Base-by-base conservation (phyloP, 148 eudicot genomes). In the Amaranthus cruentus region DNA sequence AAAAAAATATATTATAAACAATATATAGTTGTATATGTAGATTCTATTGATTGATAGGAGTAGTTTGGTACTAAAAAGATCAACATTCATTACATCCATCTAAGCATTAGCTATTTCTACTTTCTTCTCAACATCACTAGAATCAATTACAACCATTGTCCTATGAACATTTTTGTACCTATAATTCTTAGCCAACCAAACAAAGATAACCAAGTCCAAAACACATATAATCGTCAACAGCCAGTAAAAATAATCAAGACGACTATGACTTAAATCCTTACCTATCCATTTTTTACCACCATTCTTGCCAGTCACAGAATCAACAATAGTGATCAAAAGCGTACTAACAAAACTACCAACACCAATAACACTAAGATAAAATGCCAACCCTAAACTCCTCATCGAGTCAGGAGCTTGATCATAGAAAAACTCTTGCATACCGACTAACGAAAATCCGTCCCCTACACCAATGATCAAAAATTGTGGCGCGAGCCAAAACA, bases 381-480 rank as follows among this genome's bases (percentile, higher is more conserved):
- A 71, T 0, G 86, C 91, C 64, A 90, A 78, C 10, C 94, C 94
- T 15, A 86, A 38, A 62, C 94, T 86, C 68, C 91, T 81, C 94
- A 89, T 89, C 0, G 91, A 78, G 44, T 90, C 85, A 0, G 95
- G 95, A 9, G 88, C 89, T 74, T 90, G 89, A 21, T 90, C 91
- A n/a, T 87, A 90, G 75, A 87, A 87, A 54, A 78, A 90, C 77
- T 90, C 91, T 71, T 90, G 95, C 80, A 90, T 71, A 0, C 95
- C 95, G 4, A 90, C 89, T 0, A 90, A 74, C 13, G 85, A 79
- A 58, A 90, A 86, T 5, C 87, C 87, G 59, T 90, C 91, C 15
- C 81, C 95, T 0, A 90, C n/a, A 0, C 88, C 91, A 7, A 90
- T 68, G 42, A 87, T 75, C 42, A 87, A 51, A 66, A 76, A 90